Evolutionary conservation across 352 stramenopile genomes (phyloP), one percentile per base, ranked within the genome.

Genomic region (Globisporangium yorkense): DNA sequence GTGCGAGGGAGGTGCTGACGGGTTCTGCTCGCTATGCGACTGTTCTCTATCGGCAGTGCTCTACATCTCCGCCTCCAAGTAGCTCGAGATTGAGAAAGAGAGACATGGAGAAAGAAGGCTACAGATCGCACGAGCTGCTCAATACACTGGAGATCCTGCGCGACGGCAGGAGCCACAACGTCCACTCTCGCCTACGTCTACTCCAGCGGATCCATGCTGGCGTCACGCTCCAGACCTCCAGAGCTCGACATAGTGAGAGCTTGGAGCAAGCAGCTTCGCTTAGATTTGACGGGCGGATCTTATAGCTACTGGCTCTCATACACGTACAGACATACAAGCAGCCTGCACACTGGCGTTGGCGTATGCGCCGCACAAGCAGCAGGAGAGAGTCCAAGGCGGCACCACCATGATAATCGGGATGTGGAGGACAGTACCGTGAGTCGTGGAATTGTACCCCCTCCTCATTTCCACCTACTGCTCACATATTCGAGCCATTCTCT

Each of bases 31-130:
- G 39, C 16, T 10, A 16, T 43, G 39, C 10, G 16, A 1, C 10
- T 46, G 31, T 35, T 41, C 18, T 21, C 31, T 16, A 13, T 20
- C 24, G 31, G 5, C 54, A 93, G 84, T 94, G 62, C 67, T 94
- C 44, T 94, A 94, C 65, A 94, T 94, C 60, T 87, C 84, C 5
- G 84, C 84, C 35, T 72, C 84, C 65, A 94, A 94, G 71, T 94
- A 74, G 20, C 10, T 3, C 0, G 16, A 15, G 41, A 21, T 15
- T 21, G 16, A 2, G 41, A 39, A 15, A 16, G 37, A 6, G 35
- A 41, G 35, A 41, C 9, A 13, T 9, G 35, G 35, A 15, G 35
- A 15, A 13, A 16, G 35, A 27, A 27, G 24, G 24, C 24, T 27
- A 27, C 24, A 27, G 24, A 27, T 1, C 1, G 7, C 7, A 15